phyloP scores from a whole-genome alignment of 257 asterid species.

The Solanum boliviense region DNA sequence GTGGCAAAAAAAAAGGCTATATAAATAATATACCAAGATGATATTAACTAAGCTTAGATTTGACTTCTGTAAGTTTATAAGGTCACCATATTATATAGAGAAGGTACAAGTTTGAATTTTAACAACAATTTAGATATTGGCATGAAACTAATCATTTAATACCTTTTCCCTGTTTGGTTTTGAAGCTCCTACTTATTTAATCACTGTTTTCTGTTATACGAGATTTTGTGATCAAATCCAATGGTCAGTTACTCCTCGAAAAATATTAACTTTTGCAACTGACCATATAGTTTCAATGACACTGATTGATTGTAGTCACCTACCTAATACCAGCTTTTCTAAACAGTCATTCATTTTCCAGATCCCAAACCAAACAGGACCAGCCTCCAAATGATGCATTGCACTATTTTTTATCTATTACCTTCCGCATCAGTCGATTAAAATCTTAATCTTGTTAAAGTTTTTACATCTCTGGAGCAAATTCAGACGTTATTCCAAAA shows the following conservation, averaged over 20 bases:
- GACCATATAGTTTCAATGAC: not conserved
- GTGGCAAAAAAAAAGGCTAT: not conserved
- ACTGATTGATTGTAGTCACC: not conserved
- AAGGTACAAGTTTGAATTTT: not conserved
- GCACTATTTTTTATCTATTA: not conserved
- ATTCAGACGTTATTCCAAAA: not conserved
- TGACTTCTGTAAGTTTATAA: not conserved
- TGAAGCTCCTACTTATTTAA: not conserved
- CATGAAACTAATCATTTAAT: not conserved
- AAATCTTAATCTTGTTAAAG: not conserved
- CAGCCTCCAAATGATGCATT: not conserved
- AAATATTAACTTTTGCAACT: not conserved
- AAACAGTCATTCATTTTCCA: not conserved
- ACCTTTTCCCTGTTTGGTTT: not conserved
- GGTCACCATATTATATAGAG: not conserved
- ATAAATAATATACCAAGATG: not conserved
- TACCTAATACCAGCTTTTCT: not conserved
- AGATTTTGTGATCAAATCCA: not conserved
- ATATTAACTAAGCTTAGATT: not conserved
- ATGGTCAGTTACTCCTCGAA: not conserved
- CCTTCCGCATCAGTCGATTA: not conserved
- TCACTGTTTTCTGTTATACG: not conserved
- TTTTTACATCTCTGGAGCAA: not conserved
- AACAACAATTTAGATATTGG: not conserved
- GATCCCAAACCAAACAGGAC: not conserved